Base-by-base conservation (phyloP, 306 rosid species). In the Vachellia pachyceras region DNA sequence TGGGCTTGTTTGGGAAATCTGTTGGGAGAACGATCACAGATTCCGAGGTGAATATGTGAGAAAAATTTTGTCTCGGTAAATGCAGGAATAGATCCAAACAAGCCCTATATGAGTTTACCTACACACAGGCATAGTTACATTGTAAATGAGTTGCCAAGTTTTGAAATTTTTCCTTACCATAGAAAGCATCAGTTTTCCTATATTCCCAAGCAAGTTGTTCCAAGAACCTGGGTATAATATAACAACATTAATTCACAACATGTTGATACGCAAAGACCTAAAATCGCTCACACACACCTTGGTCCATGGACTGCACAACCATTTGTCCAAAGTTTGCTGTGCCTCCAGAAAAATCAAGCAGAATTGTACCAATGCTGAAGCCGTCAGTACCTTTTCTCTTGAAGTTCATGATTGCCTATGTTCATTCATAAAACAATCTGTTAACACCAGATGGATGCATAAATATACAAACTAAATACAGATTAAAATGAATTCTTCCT, bases 191-290 rank as follows among this genome's bases (percentile, higher is more conserved):
- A 91, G 85, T 90, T 95, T 95, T 60, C 97, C 99, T 23, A 93
- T 84, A 58, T 95, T 93, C 64, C 97, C 99, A 73, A 89, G 91
- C 52, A 95, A 95, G 92, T 93, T 95, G 75, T 90, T 89, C 99
- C 95, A 93, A 49, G 99, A 95, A 90, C 75, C 99, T 93, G 94
- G 50, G 85, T 85, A 86, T 36, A 20, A 50, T 6, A 2, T 3
- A 50, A 50, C 33, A 29, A 29, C 57, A 17, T 15, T 17, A 23
- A 35, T 46, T 78, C 84, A 44, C 52, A 78, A 79, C 7, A 66
- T 49, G 78, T 80, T 58, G 70, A 18, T 45, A 4, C 11, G 15
- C 0, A 8, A 9, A 9, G 11, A 42, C 12, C 10, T 42, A 8
- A 42, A 41, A 42, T 42, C 45, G 10, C 45, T 7, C 45, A 8